Base-by-base conservation (phyloP, 768 basidiomycete genomes). In the Pulveroboletus sp. region DNA sequence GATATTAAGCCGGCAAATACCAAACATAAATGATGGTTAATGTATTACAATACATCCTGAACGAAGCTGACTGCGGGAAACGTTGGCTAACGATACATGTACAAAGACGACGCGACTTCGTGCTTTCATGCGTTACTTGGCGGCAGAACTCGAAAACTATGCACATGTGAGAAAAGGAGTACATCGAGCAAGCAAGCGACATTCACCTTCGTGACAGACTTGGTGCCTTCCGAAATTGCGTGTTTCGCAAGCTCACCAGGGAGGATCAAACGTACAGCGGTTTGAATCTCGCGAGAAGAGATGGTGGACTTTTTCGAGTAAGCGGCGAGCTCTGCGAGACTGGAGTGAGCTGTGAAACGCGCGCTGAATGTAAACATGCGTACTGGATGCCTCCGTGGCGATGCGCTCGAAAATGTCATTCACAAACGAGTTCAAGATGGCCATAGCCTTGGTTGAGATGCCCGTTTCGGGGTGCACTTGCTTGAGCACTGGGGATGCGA, bases 281-380 rank as follows among this genome's bases (percentile, higher is more conserved):
- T 98, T 71, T 98, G 94, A 59, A 97, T 97, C 73, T 98, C 94
- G 56, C 94, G 92, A 43, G 93, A 96, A 34, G 95, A 96, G 68
- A 98, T 97, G 29, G 94, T 98, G 8, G 95, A 96, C 73, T 95
- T 95, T 78, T 96, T 95, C 58, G 94, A 96, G 77, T 97, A 97
- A 2, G 91, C 79, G 35, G 95, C 94, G 59, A n/a, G n/a, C n/a
- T n/a, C n/a, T n/a, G n/a, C n/a, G n/a, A n/a, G n/a, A n/a, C n/a
- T n/a, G n/a, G n/a, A n/a, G n/a, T n/a, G n/a, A n/a, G n/a, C n/a
- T n/a, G n/a, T n/a, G n/a, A n/a, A n/a, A n/a, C n/a, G 47, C 6
- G 4, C 3, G 17, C 34, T 4, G 0, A 20, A 50, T 26, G 41
- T 2, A 22, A 31, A 40, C 10, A 34, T 24, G 4, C 86, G 34